Base-by-base conservation (phyloP, 2,329 filamentous ascomycete species). In the Rugonectria rugulosa region DNA sequence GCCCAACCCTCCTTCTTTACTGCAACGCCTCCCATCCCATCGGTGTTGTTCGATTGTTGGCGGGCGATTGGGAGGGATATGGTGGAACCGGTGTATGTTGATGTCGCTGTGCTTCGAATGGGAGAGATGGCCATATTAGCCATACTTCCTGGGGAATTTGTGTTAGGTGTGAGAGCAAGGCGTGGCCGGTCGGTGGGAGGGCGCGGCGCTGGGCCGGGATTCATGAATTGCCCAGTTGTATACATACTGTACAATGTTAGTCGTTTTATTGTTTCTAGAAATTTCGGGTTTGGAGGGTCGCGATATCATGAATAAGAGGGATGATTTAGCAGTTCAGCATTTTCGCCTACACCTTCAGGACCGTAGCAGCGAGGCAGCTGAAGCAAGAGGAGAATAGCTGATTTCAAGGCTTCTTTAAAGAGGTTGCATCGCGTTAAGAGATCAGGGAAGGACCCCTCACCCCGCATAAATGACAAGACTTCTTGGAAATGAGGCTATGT, bases 181-280 rank as follows among this genome's bases (percentile, higher is more conserved):
- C 91, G 88, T 58, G 92, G 91, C 68, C 91, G 87, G 70, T 95
- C 91, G 57, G 84, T 88, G 17, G 94, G 95, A 58, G 95, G 94
- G 68, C 90, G 89, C 63, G 95, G 95, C 65, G 95, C 94, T 67
- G 95, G 94, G 63, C 95, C 92, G 60, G 95, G 92, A 75, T 98
- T 98, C 90, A 98, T 96, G 79, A 98, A 98, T 74, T 87, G 85
- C 68, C 81, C 84, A 62, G 79, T 78, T 36, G 82, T 77, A 70
- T 87, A 88, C 66, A 82, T 75, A 70, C 83, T 87, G 68, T 40
- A 14, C 21, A 23, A 40, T 50, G 57, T 68, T 53, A 68, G 65
- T 54, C 53, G 37, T 49, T 26, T 27, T n/a, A 36, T 40, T 31
- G 17, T 32, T 43, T 27, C 20, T 48, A 19, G 20, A 21, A 37